Conservation (phyloP, 2,329 filamentous ascomycete genomes). For the Calonectria pteridis region DNA sequence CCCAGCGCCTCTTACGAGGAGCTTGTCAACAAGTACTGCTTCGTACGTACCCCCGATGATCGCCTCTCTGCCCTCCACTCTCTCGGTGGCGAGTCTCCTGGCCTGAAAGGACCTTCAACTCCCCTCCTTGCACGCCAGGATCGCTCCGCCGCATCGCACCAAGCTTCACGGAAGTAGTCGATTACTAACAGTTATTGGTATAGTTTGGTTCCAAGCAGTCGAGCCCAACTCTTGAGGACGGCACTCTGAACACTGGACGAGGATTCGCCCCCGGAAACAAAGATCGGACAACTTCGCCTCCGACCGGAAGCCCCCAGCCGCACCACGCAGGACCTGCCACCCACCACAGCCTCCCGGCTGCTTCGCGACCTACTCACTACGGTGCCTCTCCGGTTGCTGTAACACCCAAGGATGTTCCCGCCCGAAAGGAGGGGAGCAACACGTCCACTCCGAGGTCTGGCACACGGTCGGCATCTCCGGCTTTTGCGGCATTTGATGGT, state of each 20-base stretch:
- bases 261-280: conserved; percentile 9
- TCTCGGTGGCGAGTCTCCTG: conserved; percentile 25
- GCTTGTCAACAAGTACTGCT: conserved; percentile 98
- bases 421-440: conserved; percentile 35
- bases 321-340: conserved; percentile 54
- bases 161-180: conserved; percentile 37
- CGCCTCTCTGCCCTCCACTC: conserved; percentile 36
- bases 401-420: conserved; percentile 44
- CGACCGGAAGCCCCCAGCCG: conserved; percentile 29
- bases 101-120: conserved; percentile 30
- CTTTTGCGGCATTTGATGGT: conserved; percentile 61
- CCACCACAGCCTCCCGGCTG: conserved; percentile 56
- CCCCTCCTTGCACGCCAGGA: conserved; percentile 29
- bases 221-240: conserved; percentile 64
- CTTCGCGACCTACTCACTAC: conserved; percentile 33
- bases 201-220: conserved; percentile 74
- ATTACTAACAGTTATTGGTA: conserved; percentile 54
- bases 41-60: conserved; percentile 82
- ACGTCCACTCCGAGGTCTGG: conserved; percentile 49
- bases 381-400: conserved; percentile 35
- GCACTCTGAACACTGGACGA: conserved; percentile 57
- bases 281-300: conserved; percentile 25
- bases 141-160: conserved; percentile 36
- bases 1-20: conserved; percentile 95
- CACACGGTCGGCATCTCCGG: conserved; percentile 58